These are phyloP conservation scores for Candida morakotiae DNA, from an alignment of 805 yeast species.

Conservation along the genomic window DNA sequence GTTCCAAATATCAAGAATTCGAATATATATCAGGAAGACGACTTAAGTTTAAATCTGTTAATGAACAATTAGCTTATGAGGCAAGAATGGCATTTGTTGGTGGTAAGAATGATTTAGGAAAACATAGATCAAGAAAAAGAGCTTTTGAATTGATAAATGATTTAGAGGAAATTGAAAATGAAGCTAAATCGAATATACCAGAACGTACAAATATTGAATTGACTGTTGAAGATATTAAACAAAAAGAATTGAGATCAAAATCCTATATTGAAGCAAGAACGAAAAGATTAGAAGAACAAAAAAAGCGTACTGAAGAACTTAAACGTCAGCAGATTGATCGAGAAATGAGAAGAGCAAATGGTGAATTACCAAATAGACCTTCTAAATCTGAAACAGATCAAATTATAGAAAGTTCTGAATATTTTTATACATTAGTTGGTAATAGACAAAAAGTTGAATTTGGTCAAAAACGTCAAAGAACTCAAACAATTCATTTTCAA, in stretches of 20 bases:
- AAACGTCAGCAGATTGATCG: neutral
- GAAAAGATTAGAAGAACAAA: slow-evolving; percentile 8
- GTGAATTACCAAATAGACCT: neutral
- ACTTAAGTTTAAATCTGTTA: slow-evolving; percentile 21
- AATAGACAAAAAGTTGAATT: slow-evolving; percentile 25
- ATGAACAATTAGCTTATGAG: slow-evolving; percentile 34
- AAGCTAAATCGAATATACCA: slow-evolving; percentile 2
- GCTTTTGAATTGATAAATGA: slow-evolving; percentile 13
- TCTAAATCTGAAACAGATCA: slow-evolving; percentile 4
- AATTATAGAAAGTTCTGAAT: slow-evolving; percentile 23
- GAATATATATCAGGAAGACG: slow-evolving; percentile 22
- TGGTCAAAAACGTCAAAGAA: slow-evolving; percentile 31
- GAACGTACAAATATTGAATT: slow-evolving; percentile 5
- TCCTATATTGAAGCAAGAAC: slow-evolving; percentile 4
- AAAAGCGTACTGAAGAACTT: neutral
- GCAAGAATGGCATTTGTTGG: slow-evolving; percentile 32
- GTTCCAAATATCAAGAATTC: slow-evolving; percentile 17
- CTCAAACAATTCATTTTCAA: slow-evolving; percentile 20
- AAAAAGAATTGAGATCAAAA: slow-evolving; percentile 7
- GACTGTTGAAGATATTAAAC: slow-evolving; percentile 13
- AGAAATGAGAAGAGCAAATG: slow-evolving; percentile 8
- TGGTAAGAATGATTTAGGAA: slow-evolving; percentile 5
- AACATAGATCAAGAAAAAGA: slow-evolving; percentile 12
- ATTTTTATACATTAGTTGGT: slow-evolving; percentile 40
- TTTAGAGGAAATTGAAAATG: slow-evolving; percentile 12